These are phyloP conservation scores for Apiotrichum siamense DNA, from an alignment of 1,284 basidiomycete species.

Conservation along the genomic window DNA sequence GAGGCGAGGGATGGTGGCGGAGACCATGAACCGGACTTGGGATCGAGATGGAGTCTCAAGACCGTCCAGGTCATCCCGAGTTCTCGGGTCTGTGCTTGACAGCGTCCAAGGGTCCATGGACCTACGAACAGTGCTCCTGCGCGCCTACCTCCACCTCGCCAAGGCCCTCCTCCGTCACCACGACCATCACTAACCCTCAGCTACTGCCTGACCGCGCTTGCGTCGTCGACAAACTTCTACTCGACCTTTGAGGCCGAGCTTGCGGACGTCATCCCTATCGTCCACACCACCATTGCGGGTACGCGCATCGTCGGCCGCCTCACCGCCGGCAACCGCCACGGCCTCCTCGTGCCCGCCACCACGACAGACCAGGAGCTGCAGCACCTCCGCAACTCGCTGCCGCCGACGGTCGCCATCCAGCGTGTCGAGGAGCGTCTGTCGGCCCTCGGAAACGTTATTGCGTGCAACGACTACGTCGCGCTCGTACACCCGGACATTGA, in stretches of 20 bases:
- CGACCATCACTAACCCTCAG: constrained; percentile 40
- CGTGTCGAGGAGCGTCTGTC: constrained; percentile 93
- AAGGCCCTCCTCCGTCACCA: neutral
- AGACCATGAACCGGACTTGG: too few relatives aligned
- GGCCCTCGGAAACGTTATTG: constrained; percentile 96
- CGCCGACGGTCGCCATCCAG: constrained; percentile 85
- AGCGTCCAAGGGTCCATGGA: too few relatives aligned
- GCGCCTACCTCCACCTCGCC: neutral
- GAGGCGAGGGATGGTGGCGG: neutral
- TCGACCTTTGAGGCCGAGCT: constrained; percentile 94
- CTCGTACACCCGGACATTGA: constrained; percentile 97
- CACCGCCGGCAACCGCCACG: constrained; percentile 92
- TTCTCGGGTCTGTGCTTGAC: too few relatives aligned
- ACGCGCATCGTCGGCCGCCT: constrained; percentile 91
- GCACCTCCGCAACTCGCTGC: constrained; percentile 93
- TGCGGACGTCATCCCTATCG: constrained; percentile 88
- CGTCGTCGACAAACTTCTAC: constrained; percentile 97
- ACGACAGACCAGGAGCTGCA: constrained; percentile 98
- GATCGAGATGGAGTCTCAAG: too few relatives aligned
- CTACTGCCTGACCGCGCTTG: constrained; percentile 86
- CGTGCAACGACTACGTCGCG: constrained; percentile 95
- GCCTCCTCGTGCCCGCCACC: constrained; percentile 88
- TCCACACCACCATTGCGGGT: constrained; percentile 93
- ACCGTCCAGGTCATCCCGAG: too few relatives aligned
- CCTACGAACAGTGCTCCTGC: too few relatives aligned